These are phyloP conservation scores for Fusarium hostae DNA, from an alignment of 2,329 filamentous ascomycete species.

Conservation along the genomic window DNA sequence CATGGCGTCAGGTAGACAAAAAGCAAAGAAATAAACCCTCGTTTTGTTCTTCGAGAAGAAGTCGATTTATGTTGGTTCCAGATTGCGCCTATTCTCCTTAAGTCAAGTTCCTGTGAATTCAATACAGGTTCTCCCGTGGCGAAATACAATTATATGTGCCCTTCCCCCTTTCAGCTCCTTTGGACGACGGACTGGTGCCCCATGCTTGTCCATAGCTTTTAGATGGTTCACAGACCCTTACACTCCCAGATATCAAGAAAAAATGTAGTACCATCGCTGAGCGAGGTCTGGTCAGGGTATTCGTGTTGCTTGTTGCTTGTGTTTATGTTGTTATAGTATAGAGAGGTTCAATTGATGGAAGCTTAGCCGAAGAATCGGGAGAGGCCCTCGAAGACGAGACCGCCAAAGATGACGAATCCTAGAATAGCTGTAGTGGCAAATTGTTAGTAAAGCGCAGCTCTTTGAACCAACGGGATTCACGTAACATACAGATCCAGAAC, in stretches of 20 bases:
- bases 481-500: slow-evolving; percentile 69
- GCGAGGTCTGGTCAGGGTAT: slow-evolving; percentile 20
- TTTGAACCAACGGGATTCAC: background rate
- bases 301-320: slow-evolving; percentile 3
- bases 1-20: slow-evolving; percentile 46
- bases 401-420: slow-evolving; percentile 70
- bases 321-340: slow-evolving; percentile 10
- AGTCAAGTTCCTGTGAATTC: slow-evolving; percentile 40
- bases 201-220: slow-evolving; percentile 4
- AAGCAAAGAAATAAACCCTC: slow-evolving; percentile 37
- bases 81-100: slow-evolving; percentile 45
- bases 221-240: slow-evolving; percentile 2
- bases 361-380: slow-evolving; percentile 61
- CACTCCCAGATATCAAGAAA: slow-evolving; percentile 10
- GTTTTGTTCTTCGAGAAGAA: slow-evolving; percentile 30
- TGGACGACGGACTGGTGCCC: slow-evolving; percentile 7
- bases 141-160: slow-evolving; percentile 32
- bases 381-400: slow-evolving; percentile 67
- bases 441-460: slow-evolving; percentile 12
- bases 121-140: slow-evolving; percentile 28
- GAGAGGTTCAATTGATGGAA: background rate
- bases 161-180: slow-evolving; percentile 8
- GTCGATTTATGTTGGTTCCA: slow-evolving; percentile 39
- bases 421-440: slow-evolving; percentile 58
- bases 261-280: background rate